Conservation (phyloP, 306 rosid genomes). For the Fagus crenata region DNA sequence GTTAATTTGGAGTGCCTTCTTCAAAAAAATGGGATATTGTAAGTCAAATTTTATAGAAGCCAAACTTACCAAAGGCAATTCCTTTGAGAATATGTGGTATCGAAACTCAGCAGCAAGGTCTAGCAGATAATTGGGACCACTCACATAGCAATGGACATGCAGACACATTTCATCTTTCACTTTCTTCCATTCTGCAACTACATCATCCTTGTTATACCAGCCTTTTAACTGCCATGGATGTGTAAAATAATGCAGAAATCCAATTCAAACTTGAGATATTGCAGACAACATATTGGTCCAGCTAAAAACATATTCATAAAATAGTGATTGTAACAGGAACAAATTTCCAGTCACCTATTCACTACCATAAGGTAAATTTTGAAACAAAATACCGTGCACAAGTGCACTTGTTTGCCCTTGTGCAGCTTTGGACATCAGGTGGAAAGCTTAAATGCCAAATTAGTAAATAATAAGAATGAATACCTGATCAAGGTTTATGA, state of each 20-base stretch:
- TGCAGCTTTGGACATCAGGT: not conserved
- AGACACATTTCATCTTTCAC: slow-evolving; percentile 86
- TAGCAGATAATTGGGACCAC: slow-evolving; percentile 77
- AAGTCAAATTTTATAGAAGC: slow-evolving; percentile 2
- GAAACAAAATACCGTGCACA: not conserved
- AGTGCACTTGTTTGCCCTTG: not conserved
- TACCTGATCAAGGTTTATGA: slow-evolving; percentile 93
- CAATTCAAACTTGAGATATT: no score
- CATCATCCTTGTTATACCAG: slow-evolving; percentile 94
- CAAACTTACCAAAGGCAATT: slow-evolving; percentile 80
- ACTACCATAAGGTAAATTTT: no score
- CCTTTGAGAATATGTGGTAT: slow-evolving; percentile 96
- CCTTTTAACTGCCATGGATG: slow-evolving; percentile 70
- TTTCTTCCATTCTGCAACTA: slow-evolving; percentile 97
- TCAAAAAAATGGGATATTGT: slow-evolving; percentile 7
- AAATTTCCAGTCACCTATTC: no score
- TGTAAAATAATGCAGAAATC: slow-evolving; percentile 9
- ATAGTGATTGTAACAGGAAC: no score
- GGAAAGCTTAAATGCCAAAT: slow-evolving; percentile 1
- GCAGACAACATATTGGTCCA: no score
- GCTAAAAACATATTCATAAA: no score
- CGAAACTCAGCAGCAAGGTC: slow-evolving; percentile 83
- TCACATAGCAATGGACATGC: slow-evolving; percentile 90
- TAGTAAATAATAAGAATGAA: slow-evolving; percentile 15
- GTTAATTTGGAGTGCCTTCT: slow-evolving; percentile 14